A percentile compares a stretch with the other conserved stretches of the same genome.
Conservation (phyloP, 163 green algal genomes). For the Coccomyxa subellipsoidea region DNA sequence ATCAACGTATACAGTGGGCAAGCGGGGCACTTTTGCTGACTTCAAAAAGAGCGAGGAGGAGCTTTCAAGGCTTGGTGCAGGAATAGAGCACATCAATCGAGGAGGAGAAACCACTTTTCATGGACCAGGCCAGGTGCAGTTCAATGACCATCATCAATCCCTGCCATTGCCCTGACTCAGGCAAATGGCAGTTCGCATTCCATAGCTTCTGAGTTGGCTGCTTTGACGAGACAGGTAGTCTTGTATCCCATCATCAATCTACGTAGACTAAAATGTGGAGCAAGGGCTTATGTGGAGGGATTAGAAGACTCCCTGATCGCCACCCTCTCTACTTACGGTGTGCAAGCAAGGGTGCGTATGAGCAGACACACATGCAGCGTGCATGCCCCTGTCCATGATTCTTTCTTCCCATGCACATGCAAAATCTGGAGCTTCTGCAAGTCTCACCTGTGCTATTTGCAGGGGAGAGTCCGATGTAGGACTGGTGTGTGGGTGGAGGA, state of each 20-base stretch:
- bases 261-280: conserved; percentile 54
- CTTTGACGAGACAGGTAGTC: too few species aligned
- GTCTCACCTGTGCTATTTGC: too few species aligned
- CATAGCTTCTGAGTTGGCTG: too few species aligned
- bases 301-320: conserved; percentile 79
- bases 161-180: not conserved
- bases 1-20: conserved; percentile 91
- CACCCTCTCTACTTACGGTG: not conserved
- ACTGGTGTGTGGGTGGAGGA: conserved; percentile 93
- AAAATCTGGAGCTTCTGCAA: too few species aligned
- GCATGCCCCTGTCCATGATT: not conserved
- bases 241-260: conserved; percentile 96
- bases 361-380: not conserved
- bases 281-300: conserved; percentile 82
- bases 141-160: not conserved
- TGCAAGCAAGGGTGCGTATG: not conserved
- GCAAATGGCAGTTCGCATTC: too few species aligned
- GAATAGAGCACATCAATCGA: not conserved
- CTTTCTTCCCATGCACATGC: not conserved
- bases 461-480: conserved; percentile 60
- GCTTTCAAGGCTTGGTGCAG: not conserved
- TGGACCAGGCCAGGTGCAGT: conserved; percentile 69
- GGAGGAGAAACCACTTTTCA: conserved; percentile 97
- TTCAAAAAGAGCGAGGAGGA: not conserved
- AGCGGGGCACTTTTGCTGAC: conserved; percentile 10